phyloP scores from a whole-genome alignment of 2,329 filamentous ascomycete genomes.

The Penicillium brasilianum region DNA sequence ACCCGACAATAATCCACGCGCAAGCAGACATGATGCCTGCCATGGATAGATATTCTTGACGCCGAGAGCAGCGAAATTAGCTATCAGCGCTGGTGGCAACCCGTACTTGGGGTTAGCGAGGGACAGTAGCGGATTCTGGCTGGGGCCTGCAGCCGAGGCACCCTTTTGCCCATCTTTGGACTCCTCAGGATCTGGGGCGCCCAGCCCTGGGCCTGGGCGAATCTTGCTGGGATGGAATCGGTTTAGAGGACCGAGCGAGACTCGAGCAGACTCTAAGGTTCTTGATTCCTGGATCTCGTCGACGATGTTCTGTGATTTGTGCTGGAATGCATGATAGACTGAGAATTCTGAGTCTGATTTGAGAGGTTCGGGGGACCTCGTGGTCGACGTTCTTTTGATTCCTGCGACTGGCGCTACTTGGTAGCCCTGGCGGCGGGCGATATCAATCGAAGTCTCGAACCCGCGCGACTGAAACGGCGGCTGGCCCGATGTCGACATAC shows the following conservation, averaged over 20 bases:
- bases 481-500: conserved; percentile 36
- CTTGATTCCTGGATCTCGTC: conserved; percentile 24
- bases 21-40: conserved; percentile 75
- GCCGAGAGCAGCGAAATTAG: conserved; percentile 69
- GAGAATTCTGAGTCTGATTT: neutral
- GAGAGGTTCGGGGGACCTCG: conserved; percentile 17
- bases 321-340: conserved; percentile 13
- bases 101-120: conserved; percentile 68
- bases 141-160: conserved; percentile 56
- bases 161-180: conserved; percentile 38
- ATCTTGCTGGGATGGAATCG: conserved; percentile 51
- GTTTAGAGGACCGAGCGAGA: conserved; percentile 31
- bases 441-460: conserved; percentile 54
- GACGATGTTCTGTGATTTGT: conserved; percentile 11
- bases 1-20: conserved; percentile 68
- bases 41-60: conserved; percentile 77
- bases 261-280: conserved; percentile 36
- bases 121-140: conserved; percentile 57
- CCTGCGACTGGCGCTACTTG: conserved; percentile 52
- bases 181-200: conserved; percentile 18
- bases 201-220: conserved; percentile 33
- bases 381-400: conserved; percentile 52
- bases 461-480: conserved; percentile 55
- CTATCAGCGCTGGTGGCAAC: conserved; percentile 63
- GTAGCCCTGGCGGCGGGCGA: conserved; percentile 48